Evolutionary conservation across 2,329 filamentous ascomycete genomes (phyloP).

Genomic region (Coniochaeta sp.): DNA sequence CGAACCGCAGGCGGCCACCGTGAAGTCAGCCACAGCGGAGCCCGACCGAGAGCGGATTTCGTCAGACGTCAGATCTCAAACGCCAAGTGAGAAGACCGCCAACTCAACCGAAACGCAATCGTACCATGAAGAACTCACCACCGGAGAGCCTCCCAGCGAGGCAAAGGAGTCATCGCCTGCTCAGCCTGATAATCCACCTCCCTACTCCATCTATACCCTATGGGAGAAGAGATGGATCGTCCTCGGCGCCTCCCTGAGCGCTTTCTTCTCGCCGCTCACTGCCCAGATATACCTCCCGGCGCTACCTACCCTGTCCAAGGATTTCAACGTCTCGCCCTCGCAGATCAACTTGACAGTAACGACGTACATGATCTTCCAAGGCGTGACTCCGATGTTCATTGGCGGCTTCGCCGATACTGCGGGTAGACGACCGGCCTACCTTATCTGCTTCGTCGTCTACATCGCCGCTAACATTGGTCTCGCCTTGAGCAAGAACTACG

Average conservation of each 20-base stretch:
- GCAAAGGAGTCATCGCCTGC: conserved; percentile 4
- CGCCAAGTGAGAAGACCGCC: neutral
- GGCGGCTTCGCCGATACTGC: conserved; percentile 46
- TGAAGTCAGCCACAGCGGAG: neutral
- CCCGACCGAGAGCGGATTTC: neutral
- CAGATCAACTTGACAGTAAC: conserved; percentile 44
- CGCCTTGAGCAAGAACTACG: conserved; percentile 39
- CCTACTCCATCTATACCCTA: conserved; percentile 29
- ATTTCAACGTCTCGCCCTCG: conserved; percentile 32
- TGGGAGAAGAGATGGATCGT: conserved; percentile 33
- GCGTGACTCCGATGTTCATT: conserved; percentile 30
- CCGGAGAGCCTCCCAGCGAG: conserved; percentile 11
- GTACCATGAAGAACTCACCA: neutral
- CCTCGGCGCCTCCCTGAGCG: conserved; percentile 27
- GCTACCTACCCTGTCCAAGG: conserved; percentile 36
- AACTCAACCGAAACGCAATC: neutral
- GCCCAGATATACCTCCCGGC: conserved; percentile 49
- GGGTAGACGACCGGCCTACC: conserved; percentile 46
- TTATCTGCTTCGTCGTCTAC: conserved; percentile 45
- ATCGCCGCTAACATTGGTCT: conserved; percentile 46
- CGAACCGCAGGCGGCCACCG: neutral
- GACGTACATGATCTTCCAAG: conserved; percentile 54
- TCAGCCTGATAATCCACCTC: conserved; percentile 6
- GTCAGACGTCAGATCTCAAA: neutral
- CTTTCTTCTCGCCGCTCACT: conserved; percentile 38